These are phyloP conservation scores for Funneliformis geosporum DNA, from an alignment of 192 early-diverging fungal genomes.

Conservation along the genomic window DNA sequence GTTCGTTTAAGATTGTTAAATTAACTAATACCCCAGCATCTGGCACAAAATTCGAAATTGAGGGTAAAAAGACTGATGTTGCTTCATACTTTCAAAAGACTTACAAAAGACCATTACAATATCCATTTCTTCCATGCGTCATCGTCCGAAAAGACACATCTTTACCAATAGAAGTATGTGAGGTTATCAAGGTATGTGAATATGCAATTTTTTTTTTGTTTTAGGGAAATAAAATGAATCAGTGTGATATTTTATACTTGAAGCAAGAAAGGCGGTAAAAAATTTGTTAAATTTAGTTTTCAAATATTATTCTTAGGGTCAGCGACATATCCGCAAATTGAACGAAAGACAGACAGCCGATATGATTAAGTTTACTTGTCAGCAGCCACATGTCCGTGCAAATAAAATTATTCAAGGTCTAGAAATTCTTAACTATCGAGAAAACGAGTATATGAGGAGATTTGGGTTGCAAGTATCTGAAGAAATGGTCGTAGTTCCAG, in stretches of 20 bases:
- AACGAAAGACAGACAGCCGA: conserved; percentile 83
- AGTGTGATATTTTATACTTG: too few relatives aligned
- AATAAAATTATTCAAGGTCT: conserved; percentile 79
- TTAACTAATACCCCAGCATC: conserved; percentile 68
- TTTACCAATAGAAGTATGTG: conserved; percentile 91
- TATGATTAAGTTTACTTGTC: conserved; percentile 94
- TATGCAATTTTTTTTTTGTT: too few relatives aligned
- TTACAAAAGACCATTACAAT: conserved; percentile 72
- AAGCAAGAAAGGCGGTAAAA: too few relatives aligned
- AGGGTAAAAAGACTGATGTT: conserved; percentile 59
- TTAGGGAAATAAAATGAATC: too few relatives aligned
- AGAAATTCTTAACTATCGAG: conserved; percentile 61
- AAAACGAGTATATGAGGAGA: conserved; percentile 57
- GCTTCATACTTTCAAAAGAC: conserved; percentile 75
- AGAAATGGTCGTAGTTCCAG: conserved; percentile 45
- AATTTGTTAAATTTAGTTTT: neutral
- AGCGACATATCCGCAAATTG: conserved; percentile 39
- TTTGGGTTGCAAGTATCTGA: neutral
- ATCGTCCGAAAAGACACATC: conserved; percentile 70
- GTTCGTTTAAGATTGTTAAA: conserved; percentile 72
- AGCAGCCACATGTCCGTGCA: conserved; percentile 78
- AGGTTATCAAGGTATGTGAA: conserved; percentile 52
- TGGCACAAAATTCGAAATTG: conserved; percentile 69
- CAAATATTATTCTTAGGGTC: conserved; percentile 61
- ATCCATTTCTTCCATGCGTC: conserved; percentile 80